These are phyloP conservation scores for Fusarium sp. DNA, from an alignment of 2,329 filamentous ascomycete species.

Conservation along the genomic window DNA sequence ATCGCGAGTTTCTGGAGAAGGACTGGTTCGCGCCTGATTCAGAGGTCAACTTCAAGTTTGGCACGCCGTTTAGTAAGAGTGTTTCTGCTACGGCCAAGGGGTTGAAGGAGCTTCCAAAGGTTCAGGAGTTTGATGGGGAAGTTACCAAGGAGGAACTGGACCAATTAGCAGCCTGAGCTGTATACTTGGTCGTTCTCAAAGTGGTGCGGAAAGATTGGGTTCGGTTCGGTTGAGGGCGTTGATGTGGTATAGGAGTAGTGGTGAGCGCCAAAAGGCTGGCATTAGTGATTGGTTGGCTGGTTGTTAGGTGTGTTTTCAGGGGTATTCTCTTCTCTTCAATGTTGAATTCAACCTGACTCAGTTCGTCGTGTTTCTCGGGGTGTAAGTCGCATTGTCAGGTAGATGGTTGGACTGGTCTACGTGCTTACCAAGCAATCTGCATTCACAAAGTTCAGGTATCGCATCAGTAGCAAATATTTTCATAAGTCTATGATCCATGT, in stretches of 20 bases:
- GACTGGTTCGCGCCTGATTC: slow-evolving; percentile 31
- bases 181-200: background rate
- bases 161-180: background rate
- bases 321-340: background rate
- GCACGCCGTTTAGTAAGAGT: slow-evolving; percentile 32
- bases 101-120: slow-evolving; percentile 22
- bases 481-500: background rate
- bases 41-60: slow-evolving; percentile 34
- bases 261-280: background rate
- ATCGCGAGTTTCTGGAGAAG: slow-evolving; percentile 35
- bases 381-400: no score
- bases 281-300: background rate
- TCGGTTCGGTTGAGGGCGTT: background rate
- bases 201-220: background rate
- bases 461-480: background rate
- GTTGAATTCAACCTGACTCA: background rate
- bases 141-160: slow-evolving; percentile 25
- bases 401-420: no score
- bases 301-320: background rate
- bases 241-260: background rate
- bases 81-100: slow-evolving; percentile 31
- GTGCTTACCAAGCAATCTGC: no score
- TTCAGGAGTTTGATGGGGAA: slow-evolving; percentile 19
- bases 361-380: background rate
- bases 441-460: background rate